phyloP scores from a whole-genome alignment of 108 stramenopile genomes.

The Aureococcus anophagefferens region DNA sequence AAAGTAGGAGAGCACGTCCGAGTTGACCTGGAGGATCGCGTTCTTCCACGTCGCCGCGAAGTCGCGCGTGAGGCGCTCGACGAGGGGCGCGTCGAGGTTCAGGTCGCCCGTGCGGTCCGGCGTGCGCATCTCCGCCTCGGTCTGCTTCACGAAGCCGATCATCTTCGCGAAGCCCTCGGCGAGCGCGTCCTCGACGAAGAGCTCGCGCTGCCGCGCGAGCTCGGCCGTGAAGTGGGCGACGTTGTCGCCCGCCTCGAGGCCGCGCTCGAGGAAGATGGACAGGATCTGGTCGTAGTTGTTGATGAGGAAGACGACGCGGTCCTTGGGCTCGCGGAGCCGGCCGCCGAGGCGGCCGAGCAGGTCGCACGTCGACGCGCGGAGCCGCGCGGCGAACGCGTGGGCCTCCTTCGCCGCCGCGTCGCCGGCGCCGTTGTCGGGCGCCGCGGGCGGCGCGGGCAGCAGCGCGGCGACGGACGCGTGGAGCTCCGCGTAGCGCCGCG shows the following conservation, averaged over 20 bases:
- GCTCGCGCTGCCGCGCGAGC: constrained; percentile 72
- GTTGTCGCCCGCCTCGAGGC: constrained; percentile 72
- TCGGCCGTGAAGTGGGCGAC: constrained; percentile 77
- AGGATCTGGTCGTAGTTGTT: constrained; percentile 90
- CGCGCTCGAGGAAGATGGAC: constrained; percentile 80
- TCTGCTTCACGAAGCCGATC: constrained; percentile 80
- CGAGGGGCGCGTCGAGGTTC: constrained; percentile 65
- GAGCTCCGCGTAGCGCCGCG: constrained; percentile 91
- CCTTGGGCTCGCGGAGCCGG: constrained; percentile 66
- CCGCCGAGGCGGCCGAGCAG: constrained; percentile 52
- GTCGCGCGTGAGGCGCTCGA: constrained; percentile 76
- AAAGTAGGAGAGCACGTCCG: constrained; percentile 86
- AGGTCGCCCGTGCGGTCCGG: constrained; percentile 9
- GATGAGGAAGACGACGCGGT: constrained; percentile 82
- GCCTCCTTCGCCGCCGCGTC: too few relatives aligned
- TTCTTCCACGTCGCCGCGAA: constrained; percentile 85
- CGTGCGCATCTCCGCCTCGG: constrained; percentile 37
- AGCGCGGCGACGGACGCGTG: constrained; percentile 57
- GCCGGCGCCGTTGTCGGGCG: too few relatives aligned
- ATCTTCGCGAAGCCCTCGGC: constrained; percentile 76
- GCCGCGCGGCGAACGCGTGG: too few relatives aligned
- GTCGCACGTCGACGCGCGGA: too few relatives aligned
- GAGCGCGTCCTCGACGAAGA: constrained; percentile 92
- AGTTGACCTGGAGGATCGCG: constrained; percentile 81
- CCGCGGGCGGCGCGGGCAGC: background rate